These are phyloP conservation scores for Tricholoma flavovirens DNA, from an alignment of 768 basidiomycete species.

Conservation along the genomic window DNA sequence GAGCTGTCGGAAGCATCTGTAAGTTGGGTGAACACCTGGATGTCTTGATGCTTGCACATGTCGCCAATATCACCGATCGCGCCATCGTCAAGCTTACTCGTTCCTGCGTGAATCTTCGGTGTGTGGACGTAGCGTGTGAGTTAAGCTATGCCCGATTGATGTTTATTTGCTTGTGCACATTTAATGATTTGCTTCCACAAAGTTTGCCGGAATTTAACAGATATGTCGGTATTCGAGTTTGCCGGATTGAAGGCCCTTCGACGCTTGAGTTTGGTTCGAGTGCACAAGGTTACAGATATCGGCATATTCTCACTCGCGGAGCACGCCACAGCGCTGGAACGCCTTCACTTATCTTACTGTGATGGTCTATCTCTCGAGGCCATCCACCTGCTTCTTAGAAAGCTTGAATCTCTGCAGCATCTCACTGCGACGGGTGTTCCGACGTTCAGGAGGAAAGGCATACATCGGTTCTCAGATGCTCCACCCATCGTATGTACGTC, in stretches of 20 bases:
- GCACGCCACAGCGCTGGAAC: conserved; percentile 62
- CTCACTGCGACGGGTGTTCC: conserved; percentile 78
- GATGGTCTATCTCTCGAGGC: conserved; percentile 73
- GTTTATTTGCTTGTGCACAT: not conserved
- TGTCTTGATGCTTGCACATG: conserved; percentile 75
- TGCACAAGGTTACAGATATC: conserved; percentile 80
- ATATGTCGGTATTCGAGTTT: conserved; percentile 79
- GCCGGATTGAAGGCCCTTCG: conserved; percentile 63
- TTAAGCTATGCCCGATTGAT: conserved; percentile 13
- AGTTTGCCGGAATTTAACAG: conserved; percentile 83
- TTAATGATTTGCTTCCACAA: conserved; percentile 6
- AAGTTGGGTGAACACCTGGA: conserved; percentile 73
- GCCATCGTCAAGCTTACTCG: conserved; percentile 65
- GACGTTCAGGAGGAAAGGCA: conserved; percentile 61
- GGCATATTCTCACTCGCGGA: conserved; percentile 75
- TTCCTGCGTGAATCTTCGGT: conserved; percentile 66
- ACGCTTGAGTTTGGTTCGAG: conserved; percentile 74
- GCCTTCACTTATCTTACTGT: conserved; percentile 85
- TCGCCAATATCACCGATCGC: conserved; percentile 72
- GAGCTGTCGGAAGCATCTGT: conserved; percentile 59
- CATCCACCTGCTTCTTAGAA: conserved; percentile 61
- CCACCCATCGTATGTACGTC: conserved; percentile 51
- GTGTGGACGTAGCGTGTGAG: conserved; percentile 86
- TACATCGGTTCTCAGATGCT: conserved; percentile 71
- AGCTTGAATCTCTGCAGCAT: conserved; percentile 57